A percentile compares a stretch with the other conserved stretches of the same genome.
These are phyloP conservation scores for Mikania micrantha DNA, from an alignment of 129 eudicot genomes.

Conservation along the genomic window DNA sequence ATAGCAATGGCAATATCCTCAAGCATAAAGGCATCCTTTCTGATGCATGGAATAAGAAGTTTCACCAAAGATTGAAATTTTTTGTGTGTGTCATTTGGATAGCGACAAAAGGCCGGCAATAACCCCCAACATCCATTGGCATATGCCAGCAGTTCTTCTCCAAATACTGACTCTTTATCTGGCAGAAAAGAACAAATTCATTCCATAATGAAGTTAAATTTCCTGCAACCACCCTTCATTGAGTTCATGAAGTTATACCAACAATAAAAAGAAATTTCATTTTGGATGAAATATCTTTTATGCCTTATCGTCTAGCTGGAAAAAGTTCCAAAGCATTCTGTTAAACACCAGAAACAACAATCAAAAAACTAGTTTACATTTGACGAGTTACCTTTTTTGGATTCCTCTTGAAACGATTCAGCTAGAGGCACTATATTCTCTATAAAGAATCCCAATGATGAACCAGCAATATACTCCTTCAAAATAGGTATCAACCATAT, in stretches of 20 bases:
- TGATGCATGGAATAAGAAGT: conserved; percentile 43
- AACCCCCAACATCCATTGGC: conserved; percentile 72
- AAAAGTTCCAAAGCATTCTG: neutral
- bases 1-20: conserved; percentile 52
- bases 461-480: conserved; percentile 54
- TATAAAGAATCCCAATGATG: conserved; percentile 73
- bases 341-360: neutral
- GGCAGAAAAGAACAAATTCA: conserved; percentile 28
- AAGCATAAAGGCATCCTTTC: conserved; percentile 65
- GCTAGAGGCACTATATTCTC: conserved; percentile 75
- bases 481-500: conserved; percentile 74
- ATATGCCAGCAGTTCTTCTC: conserved; percentile 73
- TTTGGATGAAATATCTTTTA: neutral
- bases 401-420: conserved; percentile 51
- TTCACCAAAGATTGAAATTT: conserved; percentile 46
- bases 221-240: neutral
- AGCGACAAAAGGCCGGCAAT: conserved; percentile 71
- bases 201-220: conserved; percentile 14
- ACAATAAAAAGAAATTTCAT: neutral
- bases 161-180: conserved; percentile 64
- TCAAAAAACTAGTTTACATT: neutral
- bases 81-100: conserved; percentile 54
- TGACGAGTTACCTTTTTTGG: conserved; percentile 52
- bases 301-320: conserved; percentile 3
- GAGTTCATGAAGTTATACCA: neutral